phyloP scores from a whole-genome alignment of 1,139 yeast species.

The Taphrina wiesneri region DNA sequence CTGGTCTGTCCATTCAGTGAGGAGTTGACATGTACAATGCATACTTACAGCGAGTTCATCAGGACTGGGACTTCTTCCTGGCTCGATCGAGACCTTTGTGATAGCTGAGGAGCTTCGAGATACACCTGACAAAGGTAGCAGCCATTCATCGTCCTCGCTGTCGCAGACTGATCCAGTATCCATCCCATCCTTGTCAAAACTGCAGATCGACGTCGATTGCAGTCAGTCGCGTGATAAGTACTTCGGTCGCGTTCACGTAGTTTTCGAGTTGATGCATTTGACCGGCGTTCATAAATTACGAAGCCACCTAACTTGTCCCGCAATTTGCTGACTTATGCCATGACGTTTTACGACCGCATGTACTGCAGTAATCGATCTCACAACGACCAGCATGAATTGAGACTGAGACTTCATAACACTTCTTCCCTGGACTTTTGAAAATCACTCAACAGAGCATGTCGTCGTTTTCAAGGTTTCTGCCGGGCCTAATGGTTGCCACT shows the following conservation, averaged over 20 bases:
- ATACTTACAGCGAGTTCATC: constrained; percentile 25
- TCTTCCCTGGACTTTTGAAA: background rate
- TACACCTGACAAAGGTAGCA: background rate
- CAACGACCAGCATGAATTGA: no score
- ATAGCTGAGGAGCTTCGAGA: background rate
- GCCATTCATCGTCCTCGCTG: constrained; percentile 29
- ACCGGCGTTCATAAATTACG: background rate
- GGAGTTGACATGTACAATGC: background rate
- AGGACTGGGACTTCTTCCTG: constrained; percentile 24
- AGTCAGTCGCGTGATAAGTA: background rate
- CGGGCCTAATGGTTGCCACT: constrained; percentile 24
- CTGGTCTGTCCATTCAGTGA: background rate
- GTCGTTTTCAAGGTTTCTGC: constrained; percentile 20
- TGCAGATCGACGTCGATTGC: background rate
- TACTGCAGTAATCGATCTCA: no score
- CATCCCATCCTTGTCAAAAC: constrained; percentile 15
- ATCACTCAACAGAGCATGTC: background rate
- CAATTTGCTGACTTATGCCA: constrained; percentile 10
- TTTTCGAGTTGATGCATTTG: background rate
- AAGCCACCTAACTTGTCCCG: background rate
- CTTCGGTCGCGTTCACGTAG: background rate
- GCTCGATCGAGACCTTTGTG: background rate
- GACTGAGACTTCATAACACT: no score
- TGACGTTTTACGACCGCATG: background rate
- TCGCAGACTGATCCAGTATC: constrained; percentile 6